A percentile compares a stretch with the other conserved stretches of the same genome.
Conservation (phyloP, 2,329 filamentous ascomycete species). For the Dactylellina cionopaga region DNA sequence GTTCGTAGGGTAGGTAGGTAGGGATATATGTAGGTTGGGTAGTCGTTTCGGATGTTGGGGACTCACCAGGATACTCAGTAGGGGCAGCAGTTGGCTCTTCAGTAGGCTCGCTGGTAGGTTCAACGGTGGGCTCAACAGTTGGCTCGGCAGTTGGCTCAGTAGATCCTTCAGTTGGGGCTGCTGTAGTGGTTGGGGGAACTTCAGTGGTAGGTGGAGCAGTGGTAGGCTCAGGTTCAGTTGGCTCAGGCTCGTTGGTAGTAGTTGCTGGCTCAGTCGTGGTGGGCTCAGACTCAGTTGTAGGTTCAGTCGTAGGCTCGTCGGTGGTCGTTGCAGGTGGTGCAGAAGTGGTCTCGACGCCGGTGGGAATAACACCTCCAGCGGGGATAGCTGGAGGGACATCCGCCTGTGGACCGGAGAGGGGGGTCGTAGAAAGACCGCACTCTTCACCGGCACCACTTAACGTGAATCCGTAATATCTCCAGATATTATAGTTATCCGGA, state of each 20-base stretch:
- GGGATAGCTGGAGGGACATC: constrained; percentile 29
- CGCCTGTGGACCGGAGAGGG: constrained; percentile 27
- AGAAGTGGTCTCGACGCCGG: constrained; percentile 21
- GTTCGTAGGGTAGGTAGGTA: constrained; percentile 8
- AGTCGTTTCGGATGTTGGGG: not conserved
- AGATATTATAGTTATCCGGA: constrained; percentile 62
- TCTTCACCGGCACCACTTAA: constrained; percentile 59
- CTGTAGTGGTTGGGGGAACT: constrained; percentile 10
- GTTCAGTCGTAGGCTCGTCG: not conserved
- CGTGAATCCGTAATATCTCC: constrained; percentile 62
- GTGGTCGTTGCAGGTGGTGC: constrained; percentile 19
- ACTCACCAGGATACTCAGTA: not conserved
- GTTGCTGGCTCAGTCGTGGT: constrained; percentile 5
- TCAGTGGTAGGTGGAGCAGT: not conserved
- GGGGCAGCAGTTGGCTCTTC: constrained; percentile 1
- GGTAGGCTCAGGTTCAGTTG: constrained; percentile 28
- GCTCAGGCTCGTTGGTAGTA: constrained; percentile 12
- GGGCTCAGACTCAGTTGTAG: not conserved
- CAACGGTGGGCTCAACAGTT: constrained; percentile 15
- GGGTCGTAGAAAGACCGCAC: constrained; percentile 57
- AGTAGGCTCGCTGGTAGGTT: constrained; percentile 10
- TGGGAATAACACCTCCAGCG: constrained; percentile 36
- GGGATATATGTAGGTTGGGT: constrained; percentile 4
- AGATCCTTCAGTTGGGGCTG: constrained; percentile 3
- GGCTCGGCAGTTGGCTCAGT: constrained; percentile 16